Base-by-base conservation (phyloP, 371 early-diverging fungal species). In the Mucor velutinosus region DNA sequence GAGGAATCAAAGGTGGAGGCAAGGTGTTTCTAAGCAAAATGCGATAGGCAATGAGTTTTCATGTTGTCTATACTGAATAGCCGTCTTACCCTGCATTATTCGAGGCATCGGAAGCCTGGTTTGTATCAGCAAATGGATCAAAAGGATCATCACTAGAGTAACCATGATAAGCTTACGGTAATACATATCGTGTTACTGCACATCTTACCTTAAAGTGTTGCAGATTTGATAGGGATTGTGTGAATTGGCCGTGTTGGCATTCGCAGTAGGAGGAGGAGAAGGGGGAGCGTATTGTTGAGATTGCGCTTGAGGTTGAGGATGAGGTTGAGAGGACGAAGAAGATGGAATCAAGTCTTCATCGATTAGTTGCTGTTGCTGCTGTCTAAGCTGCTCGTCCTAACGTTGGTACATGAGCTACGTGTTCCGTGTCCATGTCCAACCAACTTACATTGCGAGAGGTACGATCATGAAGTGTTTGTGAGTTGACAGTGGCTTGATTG, bases 1-100 rank as follows among this genome's bases (percentile, higher is more conserved):
- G 75, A 59, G 81, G 81, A 49, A 70, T 81, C 35, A 81, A 64
- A 53, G 81, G 81, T 56, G 81, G 77, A 41, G 77, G 81, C 35
- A 78, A 57, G 7, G n/a, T 25, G 33, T 55, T 60, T 33, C 57
- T 61, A 61, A 53, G 21, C 2, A 39, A 29, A 56, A 63, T 60
- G 21, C 19, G 65, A 58, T 25, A 63, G 55, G 51, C 59, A 58
- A 29, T 53, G 39, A 49, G 58, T 65, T 30, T 59, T 35, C 25
- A 19, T 14, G 23, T 27, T 21, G n/a, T 49, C 23, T 39, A 49
- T 25, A 25, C 17, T 41, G 41, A 37, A 33, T 35, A 35, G 37
- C 37, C 11, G 7, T 15, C 41, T 75, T 76, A 76, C 81, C 73
- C 72, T 74, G 74, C 69, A 41, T 62, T 43, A 51, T 37, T 15